Evolutionary conservation across 768 basidiomycete genomes (phyloP), one percentile per base, ranked within the genome.

Genomic region (Russula emetica): DNA sequence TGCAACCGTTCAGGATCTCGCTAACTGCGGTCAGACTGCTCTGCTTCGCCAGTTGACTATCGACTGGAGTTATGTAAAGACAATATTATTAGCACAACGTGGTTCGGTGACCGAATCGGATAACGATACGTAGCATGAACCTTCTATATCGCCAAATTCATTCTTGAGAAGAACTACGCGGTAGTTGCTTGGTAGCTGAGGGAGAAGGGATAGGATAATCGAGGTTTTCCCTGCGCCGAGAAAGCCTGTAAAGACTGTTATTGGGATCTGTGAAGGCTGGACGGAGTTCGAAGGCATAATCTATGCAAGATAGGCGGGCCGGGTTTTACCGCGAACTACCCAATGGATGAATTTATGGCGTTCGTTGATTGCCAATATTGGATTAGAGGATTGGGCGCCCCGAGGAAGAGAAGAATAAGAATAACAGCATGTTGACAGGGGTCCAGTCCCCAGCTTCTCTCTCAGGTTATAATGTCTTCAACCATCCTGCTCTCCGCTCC

Each of bases 191-290:
- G 93, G 91, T 8, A 98, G 79, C 68, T 86, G 85, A 3, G 88
- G 86, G 2, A 97, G 81, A 1, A 96, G 78, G 2, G 90, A 88
- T 20, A 96, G 83, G 66, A 97, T 95, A 30, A 90, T 78, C 3
- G 85, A 85, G 0, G 88, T 90, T 74, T 90, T 90, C 49, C 89
- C 90, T 20, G 88, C 88, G 3, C 89, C 90, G 5, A 94, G 83
- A 72, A 93, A 96, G 18, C 94, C 94, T n/a, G 94, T 98, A 75
- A 96, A 93, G 62, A 95, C 90, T 1, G 95, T 95, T 67, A 97
- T 87, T 14, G 93, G 92, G 69, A 94, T 94, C 36, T 78, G 59
- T 24, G 40, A 44, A 22, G 59, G 36, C 1, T 30, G 4, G 22
- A 9, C 22, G 6, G 56, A 18, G 14, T 14, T 49, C 14, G 57